A percentile compares a stretch with the other conserved stretches of the same genome.
phyloP scores from a whole-genome alignment of 495 filamentous ascomycete species.

The Hyaloscypha hepaticicola region DNA sequence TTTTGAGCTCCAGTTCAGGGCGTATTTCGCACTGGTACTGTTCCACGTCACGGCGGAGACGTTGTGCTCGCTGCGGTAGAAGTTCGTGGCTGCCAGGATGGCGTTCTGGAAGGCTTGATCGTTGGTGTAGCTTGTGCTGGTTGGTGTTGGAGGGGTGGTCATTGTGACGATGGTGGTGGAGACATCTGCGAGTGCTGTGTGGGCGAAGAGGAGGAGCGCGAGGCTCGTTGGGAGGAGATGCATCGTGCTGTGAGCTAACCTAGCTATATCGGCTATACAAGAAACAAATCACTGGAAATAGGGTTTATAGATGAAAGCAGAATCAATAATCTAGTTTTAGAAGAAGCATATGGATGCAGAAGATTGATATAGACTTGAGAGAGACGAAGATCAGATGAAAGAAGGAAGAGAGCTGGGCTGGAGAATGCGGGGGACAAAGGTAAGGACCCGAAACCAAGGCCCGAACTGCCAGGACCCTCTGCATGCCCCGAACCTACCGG shows the following conservation, averaged over 20 bases:
- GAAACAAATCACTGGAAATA: background rate
- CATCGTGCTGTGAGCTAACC: background rate
- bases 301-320: background rate
- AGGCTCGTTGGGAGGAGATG: constrained; percentile 11
- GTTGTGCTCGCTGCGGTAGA: constrained; percentile 63
- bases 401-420: background rate
- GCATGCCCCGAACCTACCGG: background rate
- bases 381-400: background rate
- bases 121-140: constrained; percentile 44
- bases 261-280: background rate
- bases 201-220: constrained; percentile 18
- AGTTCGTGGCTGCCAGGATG: constrained; percentile 65
- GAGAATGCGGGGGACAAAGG: background rate
- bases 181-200: constrained; percentile 4
- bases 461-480: background rate
- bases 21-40: constrained; percentile 55
- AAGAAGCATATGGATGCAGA: background rate
- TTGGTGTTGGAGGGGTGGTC: constrained; percentile 18
- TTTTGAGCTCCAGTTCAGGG: constrained; percentile 46
- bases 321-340: background rate
- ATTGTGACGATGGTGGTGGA: constrained; percentile 25
- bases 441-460: background rate
- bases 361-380: background rate
- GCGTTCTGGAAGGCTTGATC: constrained; percentile 50
- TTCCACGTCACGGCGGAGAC: constrained; percentile 66